Conservation (phyloP, 2,329 filamentous ascomycete genomes). For the Pseudodiploospora longispora region DNA sequence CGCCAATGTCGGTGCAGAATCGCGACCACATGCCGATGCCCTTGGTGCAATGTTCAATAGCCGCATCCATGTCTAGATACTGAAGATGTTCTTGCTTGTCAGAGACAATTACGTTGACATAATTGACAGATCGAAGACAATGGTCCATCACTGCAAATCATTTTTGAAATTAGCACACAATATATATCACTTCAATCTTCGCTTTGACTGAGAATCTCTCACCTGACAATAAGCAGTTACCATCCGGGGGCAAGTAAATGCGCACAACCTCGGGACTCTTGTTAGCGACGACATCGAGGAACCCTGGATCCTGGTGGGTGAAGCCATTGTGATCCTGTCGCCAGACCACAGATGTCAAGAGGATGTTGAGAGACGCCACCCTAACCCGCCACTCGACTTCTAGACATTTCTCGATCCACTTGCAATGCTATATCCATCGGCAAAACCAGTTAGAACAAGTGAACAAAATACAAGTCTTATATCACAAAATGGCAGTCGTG, state of each 20-base stretch:
- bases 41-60: slow-evolving; percentile 69
- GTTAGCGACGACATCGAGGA: slow-evolving; percentile 72
- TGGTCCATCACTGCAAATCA: slow-evolving; percentile 54
- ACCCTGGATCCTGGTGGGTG: slow-evolving; percentile 73
- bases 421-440: slow-evolving; percentile 52
- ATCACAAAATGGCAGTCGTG: no score
- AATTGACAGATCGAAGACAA: slow-evolving; percentile 65
- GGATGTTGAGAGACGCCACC: slow-evolving; percentile 69
- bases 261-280: slow-evolving; percentile 73
- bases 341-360: slow-evolving; percentile 73
- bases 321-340: slow-evolving; percentile 79
- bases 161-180: background rate
- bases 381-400: slow-evolving; percentile 71
- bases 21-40: slow-evolving; percentile 71
- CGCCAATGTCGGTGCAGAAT: slow-evolving; percentile 61
- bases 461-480: background rate
- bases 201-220: slow-evolving; percentile 7
- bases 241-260: slow-evolving; percentile 74
- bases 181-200: background rate
- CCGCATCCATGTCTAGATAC: slow-evolving; percentile 65
- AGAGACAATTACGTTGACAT: slow-evolving; percentile 73
- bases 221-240: slow-evolving; percentile 64
- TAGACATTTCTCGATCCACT: slow-evolving; percentile 76
- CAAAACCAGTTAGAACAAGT: slow-evolving; percentile 4
- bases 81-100: slow-evolving; percentile 76